Base-by-base conservation (phyloP, 768 basidiomycete species). In the Ramaria sp. region DNA sequence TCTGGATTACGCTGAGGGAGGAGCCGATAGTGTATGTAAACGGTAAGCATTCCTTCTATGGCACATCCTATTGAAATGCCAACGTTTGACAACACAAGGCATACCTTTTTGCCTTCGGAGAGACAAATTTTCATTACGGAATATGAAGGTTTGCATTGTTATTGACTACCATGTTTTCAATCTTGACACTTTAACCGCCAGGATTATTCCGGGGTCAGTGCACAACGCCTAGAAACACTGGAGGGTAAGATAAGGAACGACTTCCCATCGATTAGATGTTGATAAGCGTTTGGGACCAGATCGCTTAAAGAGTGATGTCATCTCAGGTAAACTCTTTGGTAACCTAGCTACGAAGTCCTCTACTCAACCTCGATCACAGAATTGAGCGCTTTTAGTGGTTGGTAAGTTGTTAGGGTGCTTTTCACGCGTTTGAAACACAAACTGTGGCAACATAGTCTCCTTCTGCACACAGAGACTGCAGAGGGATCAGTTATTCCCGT, bases 151-250 rank as follows among this genome's bases (percentile, higher is more conserved):
- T 24, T 50, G 56, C 28, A 49, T 61, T n/a, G 6, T 22, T 41
- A 30, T 27, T 34, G 10, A 39, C n/a, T n/a, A 30, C 9, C 15
- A 28, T n/a, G 47, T n/a, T 43, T 9, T 8, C 13, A 20, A 25
- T 8, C 10, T 24, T 27, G 18, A 51, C 49, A 13, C 25, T 30
- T 22, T 34, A 13, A 18, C 24, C 28, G 27, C 8, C 22, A 55
- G 53, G 93, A 96, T 67, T 97, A 93, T 69, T 88, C 91, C 43
- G 96, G 96, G 3, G 98, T 99, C 50, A 95, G 94, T 0, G 81
- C 89, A 3, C 81, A 83, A 25, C 79, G 96, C 12, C 69, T 98
- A 45, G 96, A 98, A 66, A 77, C 85, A 2, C 73, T 98, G 27
- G 96, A 99, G 66, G 53, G 53, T 55, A 37, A 20, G 48, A 25